phyloP scores from a whole-genome alignment of 2,329 filamentous ascomycete genomes.

The Xylaria multiplex region DNA sequence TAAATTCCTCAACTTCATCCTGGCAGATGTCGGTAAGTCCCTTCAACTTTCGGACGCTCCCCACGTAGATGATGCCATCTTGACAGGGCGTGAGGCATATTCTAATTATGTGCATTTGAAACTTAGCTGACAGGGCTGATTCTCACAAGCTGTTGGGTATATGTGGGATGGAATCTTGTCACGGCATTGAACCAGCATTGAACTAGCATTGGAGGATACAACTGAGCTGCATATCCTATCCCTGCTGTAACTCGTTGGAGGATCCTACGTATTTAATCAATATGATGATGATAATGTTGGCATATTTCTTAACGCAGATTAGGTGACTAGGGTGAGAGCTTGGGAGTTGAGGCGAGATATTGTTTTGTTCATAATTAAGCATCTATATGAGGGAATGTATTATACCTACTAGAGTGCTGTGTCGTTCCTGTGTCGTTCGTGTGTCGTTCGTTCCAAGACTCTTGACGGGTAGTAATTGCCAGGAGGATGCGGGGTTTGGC shows the following conservation, averaged over 20 bases:
- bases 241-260: not conserved
- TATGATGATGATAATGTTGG: not conserved
- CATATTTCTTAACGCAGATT: not conserved
- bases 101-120: not conserved
- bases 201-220: not conserved
- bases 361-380: no score
- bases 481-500: no score
- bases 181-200: not conserved
- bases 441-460: no score
- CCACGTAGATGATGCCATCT: not conserved
- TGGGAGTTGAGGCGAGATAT: no score
- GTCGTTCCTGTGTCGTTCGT: no score
- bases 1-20: not conserved
- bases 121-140: not conserved
- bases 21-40: not conserved
- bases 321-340: no score
- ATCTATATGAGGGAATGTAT: no score
- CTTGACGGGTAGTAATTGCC: no score
- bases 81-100: not conserved
- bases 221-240: not conserved
- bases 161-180: not conserved
- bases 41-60: slow-evolving; percentile 10
- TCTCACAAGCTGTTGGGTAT: not conserved
- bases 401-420: no score
- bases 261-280: not conserved